Base-by-base conservation (phyloP, 2,329 filamentous ascomycete species). In the Dactylella cylindrospora region DNA sequence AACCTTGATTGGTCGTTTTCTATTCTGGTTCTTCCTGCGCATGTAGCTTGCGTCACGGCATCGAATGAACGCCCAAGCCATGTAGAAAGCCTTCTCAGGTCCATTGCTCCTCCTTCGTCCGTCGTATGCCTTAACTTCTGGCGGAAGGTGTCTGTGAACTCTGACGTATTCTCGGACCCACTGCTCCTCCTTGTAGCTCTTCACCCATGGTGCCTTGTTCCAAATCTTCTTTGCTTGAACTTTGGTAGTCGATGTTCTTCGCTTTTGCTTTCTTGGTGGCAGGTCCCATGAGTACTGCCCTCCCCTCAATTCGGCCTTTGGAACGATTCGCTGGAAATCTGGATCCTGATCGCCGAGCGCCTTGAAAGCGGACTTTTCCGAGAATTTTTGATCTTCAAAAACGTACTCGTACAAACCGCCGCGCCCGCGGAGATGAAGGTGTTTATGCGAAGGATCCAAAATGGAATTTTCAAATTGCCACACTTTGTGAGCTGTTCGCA, bases 401-500 rank as follows among this genome's bases (percentile, higher is more conserved):
- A 64, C 59, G 33, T 51, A 64, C 15, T 64, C 59, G 45, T 64
- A 64, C 7, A 64, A 40, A 15, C 59, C 59, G 28, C 59, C 59
- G 19, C 52, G 50, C 8, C 59, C 59, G 33, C 46, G 29, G 2
- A 64, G 51, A 20, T 64, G 50, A 1, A 64, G 45, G 25, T 64
- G 50, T 15, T 64, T 64, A 17, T 64, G 45, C 8, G 45, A 44
- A 17, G 51, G 50, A 5, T 64, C 45, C 2, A 64, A 29, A n/a
- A 64, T 51, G 32, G 59, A 51, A 15, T 64, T 55, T 47, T 64
- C 59, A 23, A 64, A 64, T 20, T 57, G 50, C 59, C 59, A 64
- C 26, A 64, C 51, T 23, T 64, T 64, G 31, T 64, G 59, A 1
- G 59, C 59, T 7, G 50, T 13, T 26, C 45, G 40, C 5, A 64